Evolutionary conservation across 495 filamentous ascomycete species (phyloP).

Genomic region (Bryoglossum gracile): DNA sequence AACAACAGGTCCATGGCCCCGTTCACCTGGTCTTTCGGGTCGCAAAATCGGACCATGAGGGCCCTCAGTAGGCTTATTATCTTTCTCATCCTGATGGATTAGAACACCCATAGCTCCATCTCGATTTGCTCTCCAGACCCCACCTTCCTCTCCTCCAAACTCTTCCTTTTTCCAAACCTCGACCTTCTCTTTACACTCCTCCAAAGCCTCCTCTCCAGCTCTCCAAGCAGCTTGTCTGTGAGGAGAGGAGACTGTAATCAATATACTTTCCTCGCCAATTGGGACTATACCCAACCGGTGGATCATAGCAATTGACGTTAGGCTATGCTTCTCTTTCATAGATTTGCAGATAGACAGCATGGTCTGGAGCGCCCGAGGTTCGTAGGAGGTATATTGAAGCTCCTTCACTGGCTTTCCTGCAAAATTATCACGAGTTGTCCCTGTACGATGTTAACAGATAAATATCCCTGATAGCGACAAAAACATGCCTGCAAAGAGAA

Average conservation of each 20-base stretch:
- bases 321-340: constrained; percentile 49
- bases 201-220: constrained; percentile 84
- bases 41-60: constrained; percentile 18
- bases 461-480: neutral
- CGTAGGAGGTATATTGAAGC: constrained; percentile 79
- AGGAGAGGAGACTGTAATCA: constrained; percentile 77
- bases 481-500: constrained; percentile 70
- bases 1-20: constrained; percentile 21
- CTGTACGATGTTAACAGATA: constrained; percentile 29
- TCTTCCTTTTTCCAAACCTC: constrained; percentile 97
- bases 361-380: constrained; percentile 65
- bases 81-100: constrained; percentile 5
- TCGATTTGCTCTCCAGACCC: constrained; percentile 86
- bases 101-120: constrained; percentile 55
- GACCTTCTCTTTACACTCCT: constrained; percentile 73
- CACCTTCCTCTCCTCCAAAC: constrained; percentile 65
- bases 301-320: constrained; percentile 67
- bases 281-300: constrained; percentile 86
- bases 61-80: neutral
- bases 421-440: constrained; percentile 86
- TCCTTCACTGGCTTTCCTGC: constrained; percentile 62
- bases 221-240: constrained; percentile 87
- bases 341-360: constrained; percentile 59
- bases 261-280: constrained; percentile 83
- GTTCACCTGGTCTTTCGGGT: constrained; percentile 10